A percentile compares a stretch with the other conserved stretches of the same genome.
phyloP scores from a whole-genome alignment of 2,329 filamentous ascomycete genomes.

The Fusarium nematophilum region DNA sequence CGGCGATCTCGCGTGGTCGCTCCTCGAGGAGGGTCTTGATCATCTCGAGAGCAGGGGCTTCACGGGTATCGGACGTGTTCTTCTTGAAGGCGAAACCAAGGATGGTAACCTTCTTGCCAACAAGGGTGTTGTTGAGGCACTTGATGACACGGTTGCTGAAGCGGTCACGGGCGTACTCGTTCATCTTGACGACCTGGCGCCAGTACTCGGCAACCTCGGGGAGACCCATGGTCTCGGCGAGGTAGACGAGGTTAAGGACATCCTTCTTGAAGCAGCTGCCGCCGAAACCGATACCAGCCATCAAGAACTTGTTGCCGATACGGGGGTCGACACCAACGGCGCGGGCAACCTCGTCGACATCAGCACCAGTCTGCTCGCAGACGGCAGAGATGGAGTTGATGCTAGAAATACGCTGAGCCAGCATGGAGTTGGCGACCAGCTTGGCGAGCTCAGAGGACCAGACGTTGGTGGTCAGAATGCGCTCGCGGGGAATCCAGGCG shows the following conservation, averaged over 20 bases:
- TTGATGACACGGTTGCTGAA: constrained; percentile 75
- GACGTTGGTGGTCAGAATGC: constrained; percentile 78
- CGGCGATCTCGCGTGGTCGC: constrained; percentile 69
- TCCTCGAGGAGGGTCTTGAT: constrained; percentile 75
- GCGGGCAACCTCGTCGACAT: constrained; percentile 77
- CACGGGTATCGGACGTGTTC: constrained; percentile 79
- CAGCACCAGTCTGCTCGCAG: constrained; percentile 80
- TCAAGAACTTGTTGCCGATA: constrained; percentile 79
- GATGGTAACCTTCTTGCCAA: constrained; percentile 76
- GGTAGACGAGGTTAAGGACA: constrained; percentile 77
- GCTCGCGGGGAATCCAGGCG: constrained; percentile 74
- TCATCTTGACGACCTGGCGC: constrained; percentile 79
- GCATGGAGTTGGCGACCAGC: constrained; percentile 82
- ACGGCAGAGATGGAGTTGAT: constrained; percentile 86
- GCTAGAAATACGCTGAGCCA: constrained; percentile 83
- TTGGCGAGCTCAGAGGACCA: constrained; percentile 85
- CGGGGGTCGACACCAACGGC: constrained; percentile 77
- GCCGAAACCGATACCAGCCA: constrained; percentile 81
- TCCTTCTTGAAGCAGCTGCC: constrained; percentile 88
- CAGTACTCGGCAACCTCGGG: constrained; percentile 81
- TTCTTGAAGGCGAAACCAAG: constrained; percentile 86
- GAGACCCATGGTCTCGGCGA: constrained; percentile 76
- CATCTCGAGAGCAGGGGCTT: constrained; percentile 75
- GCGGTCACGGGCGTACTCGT: constrained; percentile 77
- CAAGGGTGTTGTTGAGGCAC: constrained; percentile 75